Percentiles rank a stretch among this genome's conserved stretches.
Conservation (phyloP, 345 rosid genomes). For the Pugionium cornutum region DNA sequence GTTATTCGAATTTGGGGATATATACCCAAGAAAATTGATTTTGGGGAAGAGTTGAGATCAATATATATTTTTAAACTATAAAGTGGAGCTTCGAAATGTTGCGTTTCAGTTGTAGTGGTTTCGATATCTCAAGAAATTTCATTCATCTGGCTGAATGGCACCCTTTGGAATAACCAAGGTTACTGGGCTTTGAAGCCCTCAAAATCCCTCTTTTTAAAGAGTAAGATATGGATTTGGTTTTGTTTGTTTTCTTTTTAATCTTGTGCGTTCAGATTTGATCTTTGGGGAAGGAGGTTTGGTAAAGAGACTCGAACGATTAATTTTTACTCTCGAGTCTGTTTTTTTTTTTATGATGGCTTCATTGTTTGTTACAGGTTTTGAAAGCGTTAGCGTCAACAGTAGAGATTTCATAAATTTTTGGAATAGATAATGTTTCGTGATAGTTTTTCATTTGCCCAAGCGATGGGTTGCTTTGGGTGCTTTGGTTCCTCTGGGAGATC, state of each 20-base stretch:
- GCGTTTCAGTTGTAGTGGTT: conserved; percentile 16
- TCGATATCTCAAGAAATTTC: conserved; percentile 26
- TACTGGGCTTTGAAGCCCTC: conserved; percentile 30
- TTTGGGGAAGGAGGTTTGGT: conserved; percentile 1
- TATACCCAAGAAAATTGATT: neutral
- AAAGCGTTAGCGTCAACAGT: neutral
- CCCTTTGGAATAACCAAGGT: conserved; percentile 32
- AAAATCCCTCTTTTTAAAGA: neutral
- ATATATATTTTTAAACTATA: neutral
- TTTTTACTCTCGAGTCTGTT: neutral
- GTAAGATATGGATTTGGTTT: conserved; percentile 6
- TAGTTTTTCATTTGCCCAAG: conserved; percentile 45
- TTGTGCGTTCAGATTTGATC: neutral
- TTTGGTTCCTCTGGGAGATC: conserved; percentile 65
- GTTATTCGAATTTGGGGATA: neutral
- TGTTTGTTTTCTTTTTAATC: neutral
- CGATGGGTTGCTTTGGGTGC: conserved; percentile 93
- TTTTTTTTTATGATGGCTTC: neutral
- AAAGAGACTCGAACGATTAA: too few species aligned
- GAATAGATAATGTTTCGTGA: conserved; percentile 31
- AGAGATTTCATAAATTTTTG: neutral
- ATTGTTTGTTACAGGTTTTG: conserved; percentile 15
- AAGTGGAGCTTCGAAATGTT: conserved; percentile 26
- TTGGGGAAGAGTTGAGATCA: conserved; percentile 1
- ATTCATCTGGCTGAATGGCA: conserved; percentile 34